phyloP scores from a whole-genome alignment of 2,329 filamentous ascomycete species.

The Arachnopeziza araneosa region DNA sequence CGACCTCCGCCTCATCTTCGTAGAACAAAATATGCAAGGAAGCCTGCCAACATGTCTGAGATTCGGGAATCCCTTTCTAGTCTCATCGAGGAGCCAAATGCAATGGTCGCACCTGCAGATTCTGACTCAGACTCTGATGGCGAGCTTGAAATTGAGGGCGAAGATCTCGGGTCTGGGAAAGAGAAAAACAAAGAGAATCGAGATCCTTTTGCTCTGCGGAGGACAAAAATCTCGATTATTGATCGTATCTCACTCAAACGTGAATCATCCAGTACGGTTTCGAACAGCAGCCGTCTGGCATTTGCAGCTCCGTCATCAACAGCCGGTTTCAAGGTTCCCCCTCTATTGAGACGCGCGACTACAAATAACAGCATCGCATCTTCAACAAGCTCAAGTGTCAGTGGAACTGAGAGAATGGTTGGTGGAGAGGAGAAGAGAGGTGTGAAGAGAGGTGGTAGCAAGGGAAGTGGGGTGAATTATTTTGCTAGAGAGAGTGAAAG shows the following conservation, averaged over 20 bases:
- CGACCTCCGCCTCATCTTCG: constrained; percentile 56
- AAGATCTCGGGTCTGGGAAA: constrained; percentile 30
- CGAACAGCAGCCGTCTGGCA: constrained; percentile 43
- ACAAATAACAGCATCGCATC: constrained; percentile 47
- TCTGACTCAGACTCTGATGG: constrained; percentile 50
- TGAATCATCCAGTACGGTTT: constrained; percentile 36
- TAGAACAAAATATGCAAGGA: constrained; percentile 55
- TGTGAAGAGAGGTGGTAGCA: constrained; percentile 55
- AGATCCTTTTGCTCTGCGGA: constrained; percentile 30
- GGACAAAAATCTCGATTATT: constrained; percentile 48
- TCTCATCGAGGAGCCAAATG: constrained; percentile 66
- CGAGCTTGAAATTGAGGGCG: constrained; percentile 46
- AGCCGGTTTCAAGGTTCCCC: constrained; percentile 59
- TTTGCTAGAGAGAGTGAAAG: constrained; percentile 56
- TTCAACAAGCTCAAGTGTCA: constrained; percentile 28
- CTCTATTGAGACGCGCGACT: constrained; percentile 67
- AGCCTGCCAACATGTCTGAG: constrained; percentile 70
- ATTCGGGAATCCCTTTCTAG: constrained; percentile 79
- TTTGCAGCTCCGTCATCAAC: constrained; percentile 42
- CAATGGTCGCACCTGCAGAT: constrained; percentile 39
- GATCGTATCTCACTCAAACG: constrained; percentile 71
- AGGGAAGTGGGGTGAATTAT: constrained; percentile 55
- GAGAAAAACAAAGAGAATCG: constrained; percentile 28
- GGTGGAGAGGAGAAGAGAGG: constrained; percentile 42
- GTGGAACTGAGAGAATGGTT: constrained; percentile 27